These are phyloP conservation scores for Colletotrichum camelliae DNA, from an alignment of 2,329 filamentous ascomycete species.

Conservation along the genomic window DNA sequence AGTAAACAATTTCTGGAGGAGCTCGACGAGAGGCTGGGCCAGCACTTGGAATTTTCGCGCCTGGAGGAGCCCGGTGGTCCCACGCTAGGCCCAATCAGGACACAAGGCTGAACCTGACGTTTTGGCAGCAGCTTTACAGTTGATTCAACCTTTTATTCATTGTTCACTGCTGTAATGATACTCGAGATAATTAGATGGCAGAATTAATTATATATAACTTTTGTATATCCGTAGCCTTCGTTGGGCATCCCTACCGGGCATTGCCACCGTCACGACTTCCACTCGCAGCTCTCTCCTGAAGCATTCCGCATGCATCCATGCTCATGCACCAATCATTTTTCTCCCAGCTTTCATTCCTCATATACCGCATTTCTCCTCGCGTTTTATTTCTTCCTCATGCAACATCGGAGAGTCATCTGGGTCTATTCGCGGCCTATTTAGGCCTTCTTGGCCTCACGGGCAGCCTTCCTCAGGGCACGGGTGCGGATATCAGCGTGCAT, in stretches of 20 bases:
- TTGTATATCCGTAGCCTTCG: not conserved
- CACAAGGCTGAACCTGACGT: slow-evolving; percentile 34
- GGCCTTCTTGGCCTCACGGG: slow-evolving; percentile 77
- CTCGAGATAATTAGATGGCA: not conserved
- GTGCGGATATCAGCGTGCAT: slow-evolving; percentile 87
- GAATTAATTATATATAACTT: not conserved
- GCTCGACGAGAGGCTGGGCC: slow-evolving; percentile 34
- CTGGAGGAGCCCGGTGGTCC: slow-evolving; percentile 8
- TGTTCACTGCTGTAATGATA: not conserved
- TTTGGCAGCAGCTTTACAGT: not conserved
- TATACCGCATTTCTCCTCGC: fast-evolving
- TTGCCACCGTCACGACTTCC: not conserved
- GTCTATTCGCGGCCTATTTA: not conserved
- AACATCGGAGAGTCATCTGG: not conserved
- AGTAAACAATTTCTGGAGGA: slow-evolving; percentile 36
- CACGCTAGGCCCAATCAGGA: slow-evolving; percentile 40
- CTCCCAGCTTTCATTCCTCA: not conserved
- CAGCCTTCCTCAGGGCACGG: slow-evolving; percentile 82
- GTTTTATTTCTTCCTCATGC: not conserved
- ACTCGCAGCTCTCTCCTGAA: not conserved
- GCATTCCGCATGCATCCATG: not conserved
- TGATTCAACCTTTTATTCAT: not conserved
- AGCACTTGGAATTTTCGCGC: slow-evolving; percentile 42
- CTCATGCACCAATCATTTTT: not conserved
- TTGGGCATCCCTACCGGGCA: not conserved